Evolutionary conservation across 129 eudicot species (phyloP).

Genomic region (Pseudognaphalium luteoalbum): DNA sequence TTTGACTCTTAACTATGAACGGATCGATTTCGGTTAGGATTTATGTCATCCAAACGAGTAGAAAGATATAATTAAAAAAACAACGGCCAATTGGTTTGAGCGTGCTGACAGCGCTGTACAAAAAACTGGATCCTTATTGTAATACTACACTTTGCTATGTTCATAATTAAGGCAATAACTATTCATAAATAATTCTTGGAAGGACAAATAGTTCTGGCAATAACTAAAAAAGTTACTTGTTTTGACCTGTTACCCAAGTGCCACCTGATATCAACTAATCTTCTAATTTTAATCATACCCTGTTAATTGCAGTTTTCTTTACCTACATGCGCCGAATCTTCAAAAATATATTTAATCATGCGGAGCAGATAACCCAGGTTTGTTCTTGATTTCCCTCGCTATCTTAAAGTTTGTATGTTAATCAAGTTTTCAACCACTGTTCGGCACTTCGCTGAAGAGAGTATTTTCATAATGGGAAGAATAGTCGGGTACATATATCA

Average conservation of each 20-base stretch:
- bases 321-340: slow-evolving; percentile 79
- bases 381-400: background rate
- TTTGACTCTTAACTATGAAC: background rate
- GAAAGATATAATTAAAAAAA: background rate
- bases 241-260: background rate
- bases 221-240: too few species aligned
- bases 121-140: background rate
- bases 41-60: background rate
- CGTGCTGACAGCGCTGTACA: background rate
- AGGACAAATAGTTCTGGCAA: background rate
- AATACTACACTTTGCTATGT: background rate
- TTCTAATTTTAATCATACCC: background rate
- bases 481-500: background rate
- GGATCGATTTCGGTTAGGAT: background rate
- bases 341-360: slow-evolving; percentile 77
- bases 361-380: slow-evolving; percentile 92
- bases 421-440: background rate
- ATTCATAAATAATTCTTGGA: background rate
- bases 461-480: background rate
- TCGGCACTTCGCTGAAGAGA: background rate
- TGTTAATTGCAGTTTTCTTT: slow-evolving; percentile 72
- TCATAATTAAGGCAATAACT: background rate
- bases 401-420: background rate
- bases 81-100: background rate
- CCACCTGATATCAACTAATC: background rate